Percentiles rank a stretch among this genome's conserved stretches.
Conservation (phyloP, 768 basidiomycete genomes). For the Calocera cornea region DNA sequence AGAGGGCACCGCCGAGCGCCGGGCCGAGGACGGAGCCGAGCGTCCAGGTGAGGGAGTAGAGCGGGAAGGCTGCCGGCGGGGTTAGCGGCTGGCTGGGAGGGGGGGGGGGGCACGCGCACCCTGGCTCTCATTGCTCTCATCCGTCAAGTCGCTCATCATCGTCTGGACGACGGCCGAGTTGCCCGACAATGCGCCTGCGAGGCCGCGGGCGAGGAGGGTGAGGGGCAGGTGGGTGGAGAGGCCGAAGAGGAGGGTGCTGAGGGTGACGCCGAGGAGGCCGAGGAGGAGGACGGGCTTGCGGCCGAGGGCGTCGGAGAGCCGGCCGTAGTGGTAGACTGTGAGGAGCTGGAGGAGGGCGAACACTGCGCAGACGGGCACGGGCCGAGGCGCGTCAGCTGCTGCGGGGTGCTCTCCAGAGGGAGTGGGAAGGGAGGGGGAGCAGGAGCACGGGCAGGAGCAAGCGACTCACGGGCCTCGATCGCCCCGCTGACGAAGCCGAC, state of each 20-base stretch:
- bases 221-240: slow-evolving; percentile 12
- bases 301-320: slow-evolving; percentile 15
- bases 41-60: slow-evolving; percentile 7
- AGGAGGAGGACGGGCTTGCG: slow-evolving; percentile 17
- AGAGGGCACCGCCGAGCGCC: slow-evolving; percentile 7
- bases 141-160: slow-evolving; percentile 13
- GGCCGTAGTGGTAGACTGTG: slow-evolving; percentile 8
- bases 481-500: background rate
- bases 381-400: background rate
- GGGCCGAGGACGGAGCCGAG: slow-evolving; percentile 11
- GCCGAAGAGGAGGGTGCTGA: slow-evolving; percentile 14
- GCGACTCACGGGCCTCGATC: background rate
- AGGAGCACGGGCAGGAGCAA: background rate
- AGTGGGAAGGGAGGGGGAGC: slow-evolving; percentile 1
- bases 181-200: slow-evolving; percentile 9
- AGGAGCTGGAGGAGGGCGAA: slow-evolving; percentile 9
- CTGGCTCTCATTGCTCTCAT: slow-evolving; percentile 10
- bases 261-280: slow-evolving; percentile 12
- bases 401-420: no score
- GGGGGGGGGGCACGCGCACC: slow-evolving; percentile 1
- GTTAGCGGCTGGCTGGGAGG: background rate
- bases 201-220: slow-evolving; percentile 11
- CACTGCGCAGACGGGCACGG: slow-evolving; percentile 7
- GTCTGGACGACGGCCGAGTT: slow-evolving; percentile 11
- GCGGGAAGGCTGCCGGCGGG: slow-evolving; percentile 9